phyloP scores from a whole-genome alignment of 2,329 filamentous ascomycete species.

The Xylaria sp. region DNA sequence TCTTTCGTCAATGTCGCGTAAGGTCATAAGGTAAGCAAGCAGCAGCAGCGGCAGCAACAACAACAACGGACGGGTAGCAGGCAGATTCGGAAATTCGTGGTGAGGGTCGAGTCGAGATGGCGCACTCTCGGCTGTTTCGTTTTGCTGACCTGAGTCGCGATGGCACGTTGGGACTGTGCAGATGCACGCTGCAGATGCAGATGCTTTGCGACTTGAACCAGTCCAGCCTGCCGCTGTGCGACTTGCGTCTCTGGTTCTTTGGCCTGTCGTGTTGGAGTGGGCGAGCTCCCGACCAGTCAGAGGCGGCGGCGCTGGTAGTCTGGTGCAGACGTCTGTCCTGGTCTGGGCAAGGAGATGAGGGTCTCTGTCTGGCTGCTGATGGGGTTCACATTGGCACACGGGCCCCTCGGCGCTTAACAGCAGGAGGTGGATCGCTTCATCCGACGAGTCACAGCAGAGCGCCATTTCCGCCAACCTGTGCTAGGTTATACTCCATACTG shows the following conservation, averaged over 20 bases:
- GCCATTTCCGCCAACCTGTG: constrained; percentile 39
- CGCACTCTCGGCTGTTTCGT: constrained; percentile 31
- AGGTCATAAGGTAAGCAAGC: constrained; percentile 24
- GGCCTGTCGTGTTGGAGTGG: constrained; percentile 38
- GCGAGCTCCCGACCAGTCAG: constrained; percentile 44
- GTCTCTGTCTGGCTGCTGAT: constrained; percentile 26
- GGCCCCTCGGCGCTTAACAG: constrained; percentile 66
- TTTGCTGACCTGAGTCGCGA: constrained; percentile 28
- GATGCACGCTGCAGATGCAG: constrained; percentile 35
- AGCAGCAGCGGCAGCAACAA: constrained; percentile 16
- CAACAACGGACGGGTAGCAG: constrained; percentile 20
- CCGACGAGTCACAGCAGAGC: constrained; percentile 53
- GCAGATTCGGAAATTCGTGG: constrained; percentile 17
- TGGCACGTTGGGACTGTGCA: constrained; percentile 33
- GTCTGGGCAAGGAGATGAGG: constrained; percentile 29
- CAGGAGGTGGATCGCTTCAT: constrained; percentile 56
- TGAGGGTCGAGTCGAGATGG: constrained; percentile 29
- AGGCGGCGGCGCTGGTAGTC: constrained; percentile 40
- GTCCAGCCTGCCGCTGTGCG: constrained; percentile 53
- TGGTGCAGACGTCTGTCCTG: constrained; percentile 24
- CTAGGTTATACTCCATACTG: neutral
- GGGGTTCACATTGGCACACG: constrained; percentile 53
- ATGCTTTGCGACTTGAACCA: constrained; percentile 40
- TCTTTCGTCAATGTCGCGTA: constrained; percentile 43
- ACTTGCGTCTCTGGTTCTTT: constrained; percentile 5